Evolutionary conservation across 345 rosid genomes (phyloP).

Genomic region (Populus tremula): DNA sequence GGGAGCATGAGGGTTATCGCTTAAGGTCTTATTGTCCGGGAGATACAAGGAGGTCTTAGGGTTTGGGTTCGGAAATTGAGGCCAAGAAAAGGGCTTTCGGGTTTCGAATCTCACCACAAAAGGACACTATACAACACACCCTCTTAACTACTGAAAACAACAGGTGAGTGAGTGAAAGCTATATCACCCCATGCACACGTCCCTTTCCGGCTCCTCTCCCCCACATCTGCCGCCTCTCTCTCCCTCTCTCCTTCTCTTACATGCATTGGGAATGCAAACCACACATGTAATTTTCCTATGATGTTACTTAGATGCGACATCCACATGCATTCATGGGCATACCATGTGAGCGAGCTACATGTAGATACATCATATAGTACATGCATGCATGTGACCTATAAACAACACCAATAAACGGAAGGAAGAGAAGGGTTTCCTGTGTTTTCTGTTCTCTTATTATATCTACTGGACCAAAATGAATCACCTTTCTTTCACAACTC

Average conservation of each 20-base stretch:
- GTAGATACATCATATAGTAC: neutral
- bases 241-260: conserved; percentile 16
- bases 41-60: conserved; percentile 23
- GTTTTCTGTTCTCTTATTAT: conserved; percentile 22
- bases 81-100: neutral
- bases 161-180: conserved; percentile 47
- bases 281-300: conserved; percentile 13
- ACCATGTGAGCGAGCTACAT: neutral
- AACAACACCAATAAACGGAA: conserved; percentile 19
- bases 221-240: conserved; percentile 49
- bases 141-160: conserved; percentile 44
- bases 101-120: conserved; percentile 20
- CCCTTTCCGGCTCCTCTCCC: conserved; percentile 49
- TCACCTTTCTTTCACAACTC: conserved; percentile 31
- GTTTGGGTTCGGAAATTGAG: conserved; percentile 51
- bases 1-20: neutral
- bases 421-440: conserved; percentile 17
- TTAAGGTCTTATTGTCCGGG: conserved; percentile 32
- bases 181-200: conserved; percentile 51
- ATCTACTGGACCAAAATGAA: conserved; percentile 23
- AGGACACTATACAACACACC: conserved; percentile 19
- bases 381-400: conserved; percentile 8
- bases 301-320: neutral
- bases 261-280: conserved; percentile 44
- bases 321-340: neutral